Evolutionary conservation across 768 basidiomycete species (phyloP).

Genomic region (Pleurotus platypus): DNA sequence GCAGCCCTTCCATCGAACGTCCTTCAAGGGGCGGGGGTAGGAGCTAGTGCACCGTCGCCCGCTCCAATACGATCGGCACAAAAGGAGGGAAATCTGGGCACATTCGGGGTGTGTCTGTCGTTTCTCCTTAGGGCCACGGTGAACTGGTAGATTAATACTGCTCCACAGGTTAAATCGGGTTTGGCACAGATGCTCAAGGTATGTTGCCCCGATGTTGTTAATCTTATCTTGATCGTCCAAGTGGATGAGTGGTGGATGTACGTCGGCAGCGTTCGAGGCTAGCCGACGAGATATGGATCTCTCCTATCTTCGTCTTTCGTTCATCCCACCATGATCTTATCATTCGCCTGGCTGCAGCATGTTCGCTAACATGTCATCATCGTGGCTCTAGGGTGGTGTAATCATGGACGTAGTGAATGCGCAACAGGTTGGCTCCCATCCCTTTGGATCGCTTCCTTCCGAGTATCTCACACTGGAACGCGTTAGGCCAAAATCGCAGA

Average conservation of each 20-base stretch:
- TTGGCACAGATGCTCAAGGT: slow-evolving; percentile 98
- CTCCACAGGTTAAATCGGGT: slow-evolving; percentile 79
- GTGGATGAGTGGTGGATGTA: not conserved
- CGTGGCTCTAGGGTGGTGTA: slow-evolving; percentile 60
- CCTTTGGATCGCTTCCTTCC: not conserved
- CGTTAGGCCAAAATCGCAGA: slow-evolving; percentile 90
- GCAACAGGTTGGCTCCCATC: slow-evolving; percentile 40
- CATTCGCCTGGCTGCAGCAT: slow-evolving; percentile 7
- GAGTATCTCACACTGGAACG: not conserved
- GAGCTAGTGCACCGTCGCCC: slow-evolving; percentile 29
- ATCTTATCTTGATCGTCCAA: not conserved
- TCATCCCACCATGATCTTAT: slow-evolving; percentile 6
- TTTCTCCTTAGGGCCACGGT: not conserved
- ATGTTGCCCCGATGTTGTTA: not conserved
- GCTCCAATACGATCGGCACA: slow-evolving; percentile 53
- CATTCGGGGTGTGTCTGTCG: slow-evolving; percentile 55
- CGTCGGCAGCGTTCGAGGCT: too few relatives aligned
- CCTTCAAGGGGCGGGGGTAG: not conserved
- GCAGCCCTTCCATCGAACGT: too few relatives aligned
- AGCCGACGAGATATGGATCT: too few relatives aligned
- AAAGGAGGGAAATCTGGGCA: slow-evolving; percentile 59
- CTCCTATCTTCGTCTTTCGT: slow-evolving; percentile 2
- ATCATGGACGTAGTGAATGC: slow-evolving; percentile 95
- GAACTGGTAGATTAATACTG: too few relatives aligned
- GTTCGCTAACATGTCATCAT: not conserved